These are phyloP conservation scores for Hypoxylon fragiforme DNA, from an alignment of 495 filamentous ascomycete species.

Conservation along the genomic window DNA sequence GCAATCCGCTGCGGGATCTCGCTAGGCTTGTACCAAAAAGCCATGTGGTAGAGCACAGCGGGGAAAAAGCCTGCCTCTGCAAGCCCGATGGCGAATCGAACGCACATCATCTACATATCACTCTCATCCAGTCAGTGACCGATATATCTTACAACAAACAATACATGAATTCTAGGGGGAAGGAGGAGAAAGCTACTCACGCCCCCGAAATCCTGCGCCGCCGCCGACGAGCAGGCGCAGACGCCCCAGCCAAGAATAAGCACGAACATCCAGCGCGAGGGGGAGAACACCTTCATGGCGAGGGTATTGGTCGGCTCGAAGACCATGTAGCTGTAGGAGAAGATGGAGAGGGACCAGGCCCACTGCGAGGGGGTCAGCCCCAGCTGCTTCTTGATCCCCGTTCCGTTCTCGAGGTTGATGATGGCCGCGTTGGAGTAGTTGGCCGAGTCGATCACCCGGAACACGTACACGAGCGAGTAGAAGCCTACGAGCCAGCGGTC, in stretches of 20 bases:
- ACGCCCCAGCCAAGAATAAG: constrained; percentile 48
- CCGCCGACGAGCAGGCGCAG: constrained; percentile 41
- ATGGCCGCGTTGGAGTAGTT: constrained; percentile 53
- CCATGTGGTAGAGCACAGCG: constrained; percentile 46
- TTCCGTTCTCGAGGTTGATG: constrained; percentile 51
- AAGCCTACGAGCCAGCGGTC: constrained; percentile 50
- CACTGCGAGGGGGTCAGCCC: constrained; percentile 43
- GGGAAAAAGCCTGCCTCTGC: constrained; percentile 49
- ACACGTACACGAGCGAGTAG: constrained; percentile 49
- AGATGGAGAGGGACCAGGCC: constrained; percentile 50
- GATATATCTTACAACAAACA: too few relatives aligned
- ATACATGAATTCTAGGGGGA: too few relatives aligned
- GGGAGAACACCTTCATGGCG: constrained; percentile 34
- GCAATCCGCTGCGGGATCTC: constrained; percentile 45
- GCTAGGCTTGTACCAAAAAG: constrained; percentile 46
- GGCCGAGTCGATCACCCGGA: constrained; percentile 45
- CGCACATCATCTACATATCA: constrained; percentile 43
- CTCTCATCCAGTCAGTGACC: too few relatives aligned
- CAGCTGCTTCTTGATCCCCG: constrained; percentile 49
- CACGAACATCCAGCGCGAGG: constrained; percentile 51
- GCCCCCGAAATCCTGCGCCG: constrained; percentile 43
- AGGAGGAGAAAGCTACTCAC: constrained; percentile 4
- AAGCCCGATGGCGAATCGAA: constrained; percentile 46
- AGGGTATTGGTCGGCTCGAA: constrained; percentile 51
- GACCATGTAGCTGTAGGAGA: constrained; percentile 45